Percentiles rank a stretch among this genome's conserved stretches.
Evolutionary conservation across 2,329 filamentous ascomycete species (phyloP).

Genomic region (Sclerotinia minor): DNA sequence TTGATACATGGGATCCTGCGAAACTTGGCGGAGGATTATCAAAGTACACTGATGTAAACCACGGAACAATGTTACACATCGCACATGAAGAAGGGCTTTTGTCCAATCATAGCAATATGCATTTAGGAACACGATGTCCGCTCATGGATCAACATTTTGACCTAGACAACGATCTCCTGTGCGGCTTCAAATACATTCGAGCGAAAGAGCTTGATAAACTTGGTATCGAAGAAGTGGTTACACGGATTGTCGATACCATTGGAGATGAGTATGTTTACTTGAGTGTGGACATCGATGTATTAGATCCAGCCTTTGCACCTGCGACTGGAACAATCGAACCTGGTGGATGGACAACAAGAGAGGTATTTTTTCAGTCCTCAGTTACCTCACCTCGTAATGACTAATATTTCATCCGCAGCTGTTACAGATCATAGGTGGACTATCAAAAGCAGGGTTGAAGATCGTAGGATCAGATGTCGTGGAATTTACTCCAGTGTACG

Average conservation of each 20-base stretch:
- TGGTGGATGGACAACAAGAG: conserved; percentile 42
- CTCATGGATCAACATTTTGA: conserved; percentile 37
- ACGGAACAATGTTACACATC: conserved; percentile 42
- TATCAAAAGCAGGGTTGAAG: conserved; percentile 38
- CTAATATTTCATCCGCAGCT: conserved; percentile 28
- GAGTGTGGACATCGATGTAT: conserved; percentile 41
- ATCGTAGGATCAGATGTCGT: conserved; percentile 41
- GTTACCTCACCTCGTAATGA: background rate
- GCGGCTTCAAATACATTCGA: conserved; percentile 38
- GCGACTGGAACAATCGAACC: conserved; percentile 41
- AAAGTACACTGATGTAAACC: conserved; percentile 39
- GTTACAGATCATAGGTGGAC: conserved; percentile 37
- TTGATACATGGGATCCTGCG: conserved; percentile 40
- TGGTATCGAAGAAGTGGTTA: conserved; percentile 35
- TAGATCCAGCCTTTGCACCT: conserved; percentile 40
- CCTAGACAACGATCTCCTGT: conserved; percentile 39
- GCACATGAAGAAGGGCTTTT: conserved; percentile 41
- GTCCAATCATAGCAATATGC: conserved; percentile 40
- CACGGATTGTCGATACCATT: conserved; percentile 38
- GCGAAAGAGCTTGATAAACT: conserved; percentile 38
- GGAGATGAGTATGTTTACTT: conserved; percentile 38
- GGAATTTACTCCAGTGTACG: conserved; percentile 40
- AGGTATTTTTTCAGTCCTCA: conserved; percentile 26
- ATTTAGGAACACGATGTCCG: conserved; percentile 37
- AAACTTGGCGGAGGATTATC: conserved; percentile 38